Conservation (phyloP, 2,329 filamentous ascomycete genomes). For the Colletotrichum lupini region DNA sequence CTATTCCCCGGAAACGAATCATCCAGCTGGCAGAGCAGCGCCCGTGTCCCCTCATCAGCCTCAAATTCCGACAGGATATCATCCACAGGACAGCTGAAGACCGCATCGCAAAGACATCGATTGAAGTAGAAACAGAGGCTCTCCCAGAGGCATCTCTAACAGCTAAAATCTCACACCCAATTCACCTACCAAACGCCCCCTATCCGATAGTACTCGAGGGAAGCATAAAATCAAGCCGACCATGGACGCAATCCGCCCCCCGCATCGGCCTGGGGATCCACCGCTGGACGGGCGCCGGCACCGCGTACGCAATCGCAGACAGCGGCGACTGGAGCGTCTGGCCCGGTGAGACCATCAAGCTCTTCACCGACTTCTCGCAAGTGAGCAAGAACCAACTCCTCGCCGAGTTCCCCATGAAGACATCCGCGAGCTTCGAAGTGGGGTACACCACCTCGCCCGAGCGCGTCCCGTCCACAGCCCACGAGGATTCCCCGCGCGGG, state of each 20-base stretch:
- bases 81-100: constrained; percentile 32
- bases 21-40: constrained; percentile 51
- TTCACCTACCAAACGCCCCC: constrained; percentile 42
- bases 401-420: constrained; percentile 42
- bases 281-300: constrained; percentile 47
- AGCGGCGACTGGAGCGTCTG: constrained; percentile 52
- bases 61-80: constrained; percentile 54
- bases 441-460: constrained; percentile 50
- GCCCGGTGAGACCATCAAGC: constrained; percentile 44
- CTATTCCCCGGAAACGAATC: constrained; percentile 48
- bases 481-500: constrained; percentile 45
- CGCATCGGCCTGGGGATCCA: constrained; percentile 47
- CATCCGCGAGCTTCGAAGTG: constrained; percentile 52
- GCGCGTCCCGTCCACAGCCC: constrained; percentile 44
- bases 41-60: constrained; percentile 49
- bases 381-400: constrained; percentile 44
- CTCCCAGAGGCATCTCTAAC: constrained; percentile 52
- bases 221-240: constrained; percentile 41
- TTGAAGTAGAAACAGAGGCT: constrained; percentile 51
- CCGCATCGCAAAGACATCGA: constrained; percentile 37
- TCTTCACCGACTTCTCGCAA: constrained; percentile 46
- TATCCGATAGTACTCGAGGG: constrained; percentile 51
- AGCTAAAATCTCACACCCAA: constrained; percentile 47
- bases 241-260: constrained; percentile 39
- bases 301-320: constrained; percentile 52